Conservation (phyloP, 257 asterid species). For the Nicotiana paniculata region DNA sequence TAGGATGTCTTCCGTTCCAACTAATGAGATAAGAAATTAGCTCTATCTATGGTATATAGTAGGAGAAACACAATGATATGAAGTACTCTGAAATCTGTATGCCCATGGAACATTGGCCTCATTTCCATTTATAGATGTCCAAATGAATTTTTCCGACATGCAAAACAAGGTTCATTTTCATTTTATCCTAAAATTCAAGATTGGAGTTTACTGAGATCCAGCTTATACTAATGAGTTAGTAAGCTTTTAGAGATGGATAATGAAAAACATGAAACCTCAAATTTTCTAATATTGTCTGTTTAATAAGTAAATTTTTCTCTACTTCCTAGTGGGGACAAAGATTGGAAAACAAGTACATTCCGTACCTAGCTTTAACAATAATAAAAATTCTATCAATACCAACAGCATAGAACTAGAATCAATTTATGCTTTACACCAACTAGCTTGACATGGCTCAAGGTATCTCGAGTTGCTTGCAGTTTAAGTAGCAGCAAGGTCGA, state of each 20-base stretch:
- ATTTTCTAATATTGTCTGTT: neutral
- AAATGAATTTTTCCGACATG: neutral
- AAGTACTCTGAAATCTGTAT: neutral
- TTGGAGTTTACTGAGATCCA: neutral
- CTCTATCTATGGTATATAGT: neutral
- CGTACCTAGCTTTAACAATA: neutral
- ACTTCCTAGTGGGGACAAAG: neutral
- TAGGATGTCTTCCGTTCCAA: neutral
- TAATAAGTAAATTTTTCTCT: neutral
- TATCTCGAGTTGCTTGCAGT: neutral
- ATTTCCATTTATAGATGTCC: neutral
- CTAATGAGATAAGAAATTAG: neutral
- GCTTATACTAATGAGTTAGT: neutral
- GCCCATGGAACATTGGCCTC: neutral
- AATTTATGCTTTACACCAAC: neutral
- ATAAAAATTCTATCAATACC: neutral
- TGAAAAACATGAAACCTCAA: neutral
- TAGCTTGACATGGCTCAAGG: neutral
- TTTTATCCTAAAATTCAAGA: neutral
- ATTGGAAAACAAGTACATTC: neutral
- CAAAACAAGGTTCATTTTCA: neutral
- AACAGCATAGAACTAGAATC: neutral
- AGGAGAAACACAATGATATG: neutral
- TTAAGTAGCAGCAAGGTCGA: neutral
- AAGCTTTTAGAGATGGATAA: neutral